A percentile compares a stretch with the other conserved stretches of the same genome.
phyloP scores from a whole-genome alignment of 1,284 basidiomycete genomes.

The Cutaneotrichosporon spelunceum region DNA sequence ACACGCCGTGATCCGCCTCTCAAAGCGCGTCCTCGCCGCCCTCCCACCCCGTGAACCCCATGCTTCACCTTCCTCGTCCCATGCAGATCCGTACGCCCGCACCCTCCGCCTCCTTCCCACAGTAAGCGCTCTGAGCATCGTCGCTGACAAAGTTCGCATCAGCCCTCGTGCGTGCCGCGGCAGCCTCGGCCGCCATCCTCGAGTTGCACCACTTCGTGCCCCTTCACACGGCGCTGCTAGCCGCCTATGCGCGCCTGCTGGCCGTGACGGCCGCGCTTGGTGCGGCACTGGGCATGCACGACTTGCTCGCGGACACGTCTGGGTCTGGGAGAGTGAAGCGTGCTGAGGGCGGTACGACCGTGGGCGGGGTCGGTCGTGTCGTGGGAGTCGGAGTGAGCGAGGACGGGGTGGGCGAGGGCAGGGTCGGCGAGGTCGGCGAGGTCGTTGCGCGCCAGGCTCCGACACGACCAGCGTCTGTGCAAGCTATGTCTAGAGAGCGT shows the following conservation, averaged over 20 bases:
- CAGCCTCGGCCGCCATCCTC: conserved; percentile 20
- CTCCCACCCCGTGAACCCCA: background rate
- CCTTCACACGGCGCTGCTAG: conserved; percentile 35
- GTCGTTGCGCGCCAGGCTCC: background rate
- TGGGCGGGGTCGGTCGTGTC: background rate
- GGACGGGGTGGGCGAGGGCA: background rate
- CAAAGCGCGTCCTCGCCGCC: background rate
- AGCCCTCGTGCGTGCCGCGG: conserved; percentile 20
- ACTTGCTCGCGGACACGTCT: too few relatives aligned
- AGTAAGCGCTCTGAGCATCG: background rate
- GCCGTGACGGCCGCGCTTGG: conserved; percentile 22
- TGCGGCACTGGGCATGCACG: conserved; percentile 1
- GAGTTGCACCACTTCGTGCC: conserved; percentile 40
- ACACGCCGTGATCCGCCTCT: conserved; percentile 21
- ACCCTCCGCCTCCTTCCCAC: background rate
- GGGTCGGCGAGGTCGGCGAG: background rate
- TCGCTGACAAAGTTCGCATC: conserved; percentile 18
- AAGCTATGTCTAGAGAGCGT: too few relatives aligned
- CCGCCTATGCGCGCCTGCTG: conserved; percentile 37
- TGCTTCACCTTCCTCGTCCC: too few relatives aligned
- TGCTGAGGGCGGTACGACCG: too few relatives aligned
- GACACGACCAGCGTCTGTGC: too few relatives aligned
- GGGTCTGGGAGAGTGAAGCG: too few relatives aligned
- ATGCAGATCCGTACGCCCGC: background rate
- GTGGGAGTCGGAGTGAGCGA: background rate